Percentiles rank a stretch among this genome's conserved stretches.
Conservation (phyloP, 2,329 filamentous ascomycete species). For the Metarhizium humberi region DNA sequence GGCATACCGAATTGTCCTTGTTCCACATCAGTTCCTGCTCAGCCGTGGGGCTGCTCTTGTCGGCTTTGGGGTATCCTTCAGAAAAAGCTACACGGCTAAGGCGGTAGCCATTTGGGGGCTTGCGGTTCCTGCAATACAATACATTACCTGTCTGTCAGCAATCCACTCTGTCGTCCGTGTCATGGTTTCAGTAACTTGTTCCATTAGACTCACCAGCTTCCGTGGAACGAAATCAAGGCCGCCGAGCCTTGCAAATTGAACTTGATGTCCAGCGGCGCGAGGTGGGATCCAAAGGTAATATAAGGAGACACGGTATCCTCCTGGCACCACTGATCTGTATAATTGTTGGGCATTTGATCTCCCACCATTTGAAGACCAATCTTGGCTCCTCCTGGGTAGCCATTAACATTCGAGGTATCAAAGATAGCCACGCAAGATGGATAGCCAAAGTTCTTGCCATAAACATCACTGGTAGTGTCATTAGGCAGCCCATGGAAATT, state of each 20-base stretch:
- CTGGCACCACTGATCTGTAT: constrained; percentile 15
- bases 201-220: constrained; percentile 36
- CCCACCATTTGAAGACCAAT: constrained; percentile 15
- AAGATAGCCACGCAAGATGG: constrained; percentile 54
- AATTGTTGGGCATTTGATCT: constrained; percentile 11
- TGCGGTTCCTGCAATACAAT: constrained; percentile 17
- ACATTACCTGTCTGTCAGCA: neutral
- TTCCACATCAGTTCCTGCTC: constrained; percentile 41
- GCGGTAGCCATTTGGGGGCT: constrained; percentile 27
- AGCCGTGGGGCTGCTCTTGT: constrained; percentile 27
- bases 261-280: constrained; percentile 55
- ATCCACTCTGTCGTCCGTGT: neutral
- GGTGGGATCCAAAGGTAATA: constrained; percentile 36
- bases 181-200: neutral
- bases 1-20: constrained; percentile 33
- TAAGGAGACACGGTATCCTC: constrained; percentile 11
- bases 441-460: constrained; percentile 50
- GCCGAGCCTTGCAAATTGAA: constrained; percentile 45
- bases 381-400: constrained; percentile 21
- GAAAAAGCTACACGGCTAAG: constrained; percentile 27
- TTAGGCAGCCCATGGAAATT: constrained; percentile 56
- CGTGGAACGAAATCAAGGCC: constrained; percentile 55
- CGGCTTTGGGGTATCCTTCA: constrained; percentile 23
- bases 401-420: constrained; percentile 24
- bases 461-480: constrained; percentile 10